These are phyloP conservation scores for Lepiota venenata DNA, from an alignment of 768 basidiomycete genomes.

Conservation along the genomic window DNA sequence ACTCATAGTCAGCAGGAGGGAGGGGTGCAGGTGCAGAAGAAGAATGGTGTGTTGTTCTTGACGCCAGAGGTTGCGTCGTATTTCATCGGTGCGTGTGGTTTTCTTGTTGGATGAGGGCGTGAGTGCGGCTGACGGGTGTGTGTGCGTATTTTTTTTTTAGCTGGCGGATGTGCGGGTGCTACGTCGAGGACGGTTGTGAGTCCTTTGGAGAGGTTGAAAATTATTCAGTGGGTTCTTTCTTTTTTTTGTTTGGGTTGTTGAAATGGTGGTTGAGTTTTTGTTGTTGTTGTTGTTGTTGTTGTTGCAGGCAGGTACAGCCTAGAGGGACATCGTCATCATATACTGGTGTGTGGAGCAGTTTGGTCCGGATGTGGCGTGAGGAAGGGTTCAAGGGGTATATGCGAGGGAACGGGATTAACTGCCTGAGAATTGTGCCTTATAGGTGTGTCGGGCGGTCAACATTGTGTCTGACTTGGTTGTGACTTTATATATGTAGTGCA, in stretches of 20 bases:
- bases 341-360: slow-evolving; percentile 79
- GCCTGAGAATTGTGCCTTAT: slow-evolving; percentile 91
- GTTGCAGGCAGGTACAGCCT: slow-evolving; percentile 89
- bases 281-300: too few species aligned
- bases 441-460: too few species aligned
- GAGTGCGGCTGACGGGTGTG: too few species aligned
- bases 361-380: slow-evolving; percentile 88
- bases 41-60: slow-evolving; percentile 18
- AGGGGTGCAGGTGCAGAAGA: slow-evolving; percentile 11
- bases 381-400: slow-evolving; percentile 93
- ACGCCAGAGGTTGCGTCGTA: slow-evolving; percentile 40
- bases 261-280: slow-evolving; percentile 10
- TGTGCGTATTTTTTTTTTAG: too few species aligned
- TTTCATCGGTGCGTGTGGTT: slow-evolving; percentile 34
- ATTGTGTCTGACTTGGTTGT: too few species aligned
- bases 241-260: slow-evolving; percentile 1
- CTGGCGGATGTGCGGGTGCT: slow-evolving; percentile 56
- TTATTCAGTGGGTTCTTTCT: slow-evolving; percentile 75
- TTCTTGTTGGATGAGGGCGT: background rate
- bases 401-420: slow-evolving; percentile 91
- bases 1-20: background rate
- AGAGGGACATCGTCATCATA: slow-evolving; percentile 61
- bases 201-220: slow-evolving; percentile 91
- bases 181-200: slow-evolving; percentile 90
- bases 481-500: slow-evolving; percentile 44